Base-by-base conservation (phyloP, 129 eudicot genomes). In the Escallonia rubra region DNA sequence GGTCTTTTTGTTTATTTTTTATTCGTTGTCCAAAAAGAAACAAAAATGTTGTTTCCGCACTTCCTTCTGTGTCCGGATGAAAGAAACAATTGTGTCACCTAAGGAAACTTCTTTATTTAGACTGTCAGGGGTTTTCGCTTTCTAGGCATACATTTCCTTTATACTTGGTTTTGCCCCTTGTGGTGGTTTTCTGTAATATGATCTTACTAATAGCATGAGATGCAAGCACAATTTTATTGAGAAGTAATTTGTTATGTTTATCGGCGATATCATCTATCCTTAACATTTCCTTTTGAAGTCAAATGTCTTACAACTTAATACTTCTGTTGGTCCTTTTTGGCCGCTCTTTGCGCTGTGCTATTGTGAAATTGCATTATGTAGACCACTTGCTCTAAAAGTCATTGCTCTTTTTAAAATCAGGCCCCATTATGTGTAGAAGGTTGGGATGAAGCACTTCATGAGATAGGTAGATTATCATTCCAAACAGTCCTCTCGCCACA, bases 381-480 rank as follows among this genome's bases (percentile, higher is more conserved):
- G 7, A 39, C 12, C 16, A 38, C 45, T 64, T 70, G 62, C 10
- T 49, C 34, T 23, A 23, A 23, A 23, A 23, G 34, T 58, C 41
- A 58, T 8, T 46, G 65, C 41, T 74, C 42, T 49, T 54, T n/a
- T 70, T 3, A 42, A 15, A 15, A 13, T 76, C 83, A 94, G 99
- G 94, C 93, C 57, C 99, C 99, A 74, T 70, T 94, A 47, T 81
- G 84, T 64, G 85, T 87, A 57, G 97, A 94, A 76, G 96, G 97
- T 41, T 94, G 97, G 97, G 97, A 89, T 78, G 97, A 85, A 72
- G 96, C 97, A 23, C 86, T 94, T 50, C 96, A 94, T 79, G 99
- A 94, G 82, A 85, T 94, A 45, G 86, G 94, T 41, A 87, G 80
- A 69, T 77, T 87, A 65, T 94, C 99, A 38, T 85, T 76, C 66